Percentiles rank a stretch among this genome's conserved stretches.
Conservation (phyloP, 2,329 filamentous ascomycete genomes). For the Fusarium torulosum region DNA sequence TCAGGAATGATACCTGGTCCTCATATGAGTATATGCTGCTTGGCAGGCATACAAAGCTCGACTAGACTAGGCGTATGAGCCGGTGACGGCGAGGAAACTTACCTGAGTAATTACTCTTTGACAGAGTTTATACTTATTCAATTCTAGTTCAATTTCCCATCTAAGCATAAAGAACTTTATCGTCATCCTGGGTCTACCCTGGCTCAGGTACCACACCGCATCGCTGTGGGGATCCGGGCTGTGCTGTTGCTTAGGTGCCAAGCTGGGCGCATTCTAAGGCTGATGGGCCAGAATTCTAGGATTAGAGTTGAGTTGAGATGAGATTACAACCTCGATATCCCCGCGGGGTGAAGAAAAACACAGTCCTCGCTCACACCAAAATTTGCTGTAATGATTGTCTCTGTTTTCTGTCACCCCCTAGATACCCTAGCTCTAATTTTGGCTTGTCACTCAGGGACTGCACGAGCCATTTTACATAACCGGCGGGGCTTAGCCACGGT, state of each 20-base stretch:
- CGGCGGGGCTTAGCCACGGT: not conserved
- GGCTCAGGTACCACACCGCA: not conserved
- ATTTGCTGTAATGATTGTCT: too few species aligned
- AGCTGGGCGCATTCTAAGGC: not conserved
- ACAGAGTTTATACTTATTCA: not conserved
- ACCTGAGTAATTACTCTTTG: not conserved
- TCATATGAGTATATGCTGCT: too few species aligned
- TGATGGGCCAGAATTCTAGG: not conserved
- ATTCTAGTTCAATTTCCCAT: not conserved
- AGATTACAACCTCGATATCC: not conserved
- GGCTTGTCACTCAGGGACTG: too few species aligned
- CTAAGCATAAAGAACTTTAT: accelerated
- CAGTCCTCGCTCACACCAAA: too few species aligned
- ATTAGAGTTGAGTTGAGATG: not conserved
- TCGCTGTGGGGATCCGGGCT: not conserved
- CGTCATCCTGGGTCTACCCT: accelerated
- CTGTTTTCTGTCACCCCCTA: too few species aligned
- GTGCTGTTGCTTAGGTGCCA: not conserved
- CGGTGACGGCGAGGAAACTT: too few species aligned
- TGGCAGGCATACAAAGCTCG: too few species aligned
- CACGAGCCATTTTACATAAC: not conserved
- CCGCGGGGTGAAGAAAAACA: too few species aligned
- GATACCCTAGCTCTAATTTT: not conserved
- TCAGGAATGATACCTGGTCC: too few species aligned
- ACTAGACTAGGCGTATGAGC: too few species aligned